Evolutionary conservation across 176 grass and related monocot species (phyloP).

Genomic region (Paspalum vaginatum): DNA sequence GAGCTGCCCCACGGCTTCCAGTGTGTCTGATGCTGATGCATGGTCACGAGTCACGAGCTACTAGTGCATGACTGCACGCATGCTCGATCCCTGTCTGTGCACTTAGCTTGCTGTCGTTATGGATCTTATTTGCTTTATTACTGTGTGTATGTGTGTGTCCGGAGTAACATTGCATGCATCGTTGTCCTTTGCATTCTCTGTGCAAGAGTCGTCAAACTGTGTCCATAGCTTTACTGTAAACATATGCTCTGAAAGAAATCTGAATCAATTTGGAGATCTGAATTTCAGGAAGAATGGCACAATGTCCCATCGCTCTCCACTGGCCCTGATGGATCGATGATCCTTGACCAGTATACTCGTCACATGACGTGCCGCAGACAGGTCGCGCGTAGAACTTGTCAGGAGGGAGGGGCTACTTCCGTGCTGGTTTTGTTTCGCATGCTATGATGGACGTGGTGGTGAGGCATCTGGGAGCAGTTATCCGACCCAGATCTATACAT

Average conservation of each 20-base stretch:
- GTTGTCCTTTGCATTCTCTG: no score
- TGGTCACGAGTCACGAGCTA: not conserved
- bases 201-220: no score
- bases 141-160: no score
- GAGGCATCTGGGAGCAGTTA: conserved; percentile 9
- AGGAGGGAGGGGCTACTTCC: conserved; percentile 8
- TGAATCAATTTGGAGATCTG: not conserved
- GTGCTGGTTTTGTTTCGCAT: not conserved
- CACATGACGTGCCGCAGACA: not conserved
- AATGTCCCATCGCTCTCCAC: conserved; percentile 6
- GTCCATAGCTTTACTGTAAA: no score
- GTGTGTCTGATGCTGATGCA: conserved; percentile 51
- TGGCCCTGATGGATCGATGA: not conserved
- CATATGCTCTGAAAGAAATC: no score
- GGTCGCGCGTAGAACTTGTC: not conserved
- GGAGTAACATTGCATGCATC: no score
- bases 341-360: not conserved
- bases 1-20: conserved; percentile 76
- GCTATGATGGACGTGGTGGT: conserved; percentile 20
- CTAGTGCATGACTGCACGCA: not conserved
- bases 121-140: not conserved
- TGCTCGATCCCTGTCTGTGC: not conserved
- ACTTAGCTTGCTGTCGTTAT: not conserved
- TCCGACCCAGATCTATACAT: conserved; percentile 15
- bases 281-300: not conserved